phyloP scores from a whole-genome alignment of 805 yeast species.

The Schwanniomyces yamadae region DNA sequence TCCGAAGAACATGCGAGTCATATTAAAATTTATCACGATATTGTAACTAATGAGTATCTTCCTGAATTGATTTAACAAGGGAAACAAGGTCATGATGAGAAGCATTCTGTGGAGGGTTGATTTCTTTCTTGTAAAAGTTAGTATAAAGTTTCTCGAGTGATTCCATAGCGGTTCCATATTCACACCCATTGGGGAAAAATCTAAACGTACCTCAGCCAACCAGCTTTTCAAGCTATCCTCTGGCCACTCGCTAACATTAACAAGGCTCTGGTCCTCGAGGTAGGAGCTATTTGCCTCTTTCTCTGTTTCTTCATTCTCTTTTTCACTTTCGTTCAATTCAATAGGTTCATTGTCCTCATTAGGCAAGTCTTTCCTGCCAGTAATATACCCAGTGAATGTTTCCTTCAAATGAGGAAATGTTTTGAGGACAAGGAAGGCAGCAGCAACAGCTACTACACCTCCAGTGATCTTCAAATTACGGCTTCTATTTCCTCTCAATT shows the following conservation, averaged over 20 bases:
- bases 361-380: constrained; percentile 15
- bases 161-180: not conserved
- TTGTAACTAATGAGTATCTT: constrained; percentile 20
- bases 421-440: constrained; percentile 39
- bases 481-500: constrained; percentile 12
- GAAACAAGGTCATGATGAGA: constrained; percentile 46
- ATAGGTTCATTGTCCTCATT: constrained; percentile 26
- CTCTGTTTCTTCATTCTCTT: not conserved
- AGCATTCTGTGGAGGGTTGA: constrained; percentile 46
- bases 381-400: constrained; percentile 20
- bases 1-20: constrained; percentile 13
- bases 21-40: constrained; percentile 17
- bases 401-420: constrained; percentile 51
- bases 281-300: not conserved
- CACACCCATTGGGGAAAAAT: not conserved
- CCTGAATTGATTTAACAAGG: constrained; percentile 45
- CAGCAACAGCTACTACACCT: constrained; percentile 44
- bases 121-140: constrained; percentile 38
- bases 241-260: constrained; percentile 35
- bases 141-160: constrained; percentile 1
- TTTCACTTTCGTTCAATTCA: constrained; percentile 12
- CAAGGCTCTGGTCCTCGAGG: constrained; percentile 12
- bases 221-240: constrained; percentile 35
- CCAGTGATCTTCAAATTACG: constrained; percentile 17
- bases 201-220: constrained; percentile 38